Conservation (phyloP, 179 eudicot species). For the Actinidia arguta region DNA sequence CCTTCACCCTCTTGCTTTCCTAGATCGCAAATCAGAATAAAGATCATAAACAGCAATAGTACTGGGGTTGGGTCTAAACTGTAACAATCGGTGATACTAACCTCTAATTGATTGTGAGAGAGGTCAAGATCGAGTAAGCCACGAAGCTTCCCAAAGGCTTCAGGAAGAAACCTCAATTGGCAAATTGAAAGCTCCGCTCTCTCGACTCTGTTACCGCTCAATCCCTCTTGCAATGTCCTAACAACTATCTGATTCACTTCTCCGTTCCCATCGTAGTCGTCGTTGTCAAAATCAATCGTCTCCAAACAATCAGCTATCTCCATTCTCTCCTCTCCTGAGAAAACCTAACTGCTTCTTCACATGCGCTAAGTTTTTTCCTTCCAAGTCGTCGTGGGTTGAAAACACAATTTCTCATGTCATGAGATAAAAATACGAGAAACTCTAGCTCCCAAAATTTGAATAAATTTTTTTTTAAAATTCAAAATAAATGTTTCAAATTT, state of each 20-base stretch:
- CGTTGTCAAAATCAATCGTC: conserved; percentile 19
- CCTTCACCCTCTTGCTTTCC: too few species aligned
- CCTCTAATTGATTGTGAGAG: conserved; percentile 47
- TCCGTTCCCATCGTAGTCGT: conserved; percentile 24
- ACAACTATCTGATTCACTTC: conserved; percentile 30
- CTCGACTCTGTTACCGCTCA: conserved; percentile 15
- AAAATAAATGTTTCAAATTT: too few species aligned
- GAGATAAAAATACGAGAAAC: too few species aligned
- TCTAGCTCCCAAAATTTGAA: too few species aligned
- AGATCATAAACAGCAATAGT: too few species aligned
- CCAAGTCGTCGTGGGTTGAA: too few species aligned
- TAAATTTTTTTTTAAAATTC: too few species aligned
- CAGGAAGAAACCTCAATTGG: conserved; percentile 40
- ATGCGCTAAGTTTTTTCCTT: too few species aligned
- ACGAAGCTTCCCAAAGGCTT: conserved; percentile 34
- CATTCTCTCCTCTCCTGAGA: not conserved
- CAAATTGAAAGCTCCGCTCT: conserved; percentile 36
- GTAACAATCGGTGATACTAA: not conserved
- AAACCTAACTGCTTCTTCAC: too few species aligned
- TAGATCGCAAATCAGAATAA: too few species aligned
- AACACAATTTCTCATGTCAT: too few species aligned
- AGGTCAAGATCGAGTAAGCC: conserved; percentile 40
- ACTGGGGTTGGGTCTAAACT: too few species aligned
- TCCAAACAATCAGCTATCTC: not conserved
- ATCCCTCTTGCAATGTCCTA: conserved; percentile 25